Percentiles rank a stretch among this genome's conserved stretches.
Conservation (phyloP, 441 rosid genomes). For the Arabidopsis lyrata region DNA sequence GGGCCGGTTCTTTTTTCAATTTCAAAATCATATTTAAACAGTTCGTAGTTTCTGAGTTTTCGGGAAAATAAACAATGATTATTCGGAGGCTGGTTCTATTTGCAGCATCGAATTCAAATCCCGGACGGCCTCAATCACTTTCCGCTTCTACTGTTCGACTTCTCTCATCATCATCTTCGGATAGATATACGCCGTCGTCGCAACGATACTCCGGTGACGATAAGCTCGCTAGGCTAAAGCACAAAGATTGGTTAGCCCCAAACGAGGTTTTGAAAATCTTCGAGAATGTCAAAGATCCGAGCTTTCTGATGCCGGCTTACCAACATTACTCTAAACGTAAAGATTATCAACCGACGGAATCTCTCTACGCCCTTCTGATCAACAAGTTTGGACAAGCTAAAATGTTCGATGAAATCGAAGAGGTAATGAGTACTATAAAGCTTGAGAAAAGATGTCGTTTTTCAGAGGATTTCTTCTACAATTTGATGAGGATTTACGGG, state of each 20-base stretch:
- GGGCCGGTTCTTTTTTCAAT: not conserved
- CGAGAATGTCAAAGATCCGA: slow-evolving; percentile 58
- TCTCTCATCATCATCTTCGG: slow-evolving; percentile 33
- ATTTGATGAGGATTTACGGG: slow-evolving; percentile 75
- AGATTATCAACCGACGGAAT: slow-evolving; percentile 79
- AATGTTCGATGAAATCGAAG: slow-evolving; percentile 73
- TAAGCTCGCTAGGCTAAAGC: slow-evolving; percentile 52
- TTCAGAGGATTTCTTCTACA: slow-evolving; percentile 78
- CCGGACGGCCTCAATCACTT: not conserved
- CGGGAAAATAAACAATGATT: slow-evolving; percentile 40
- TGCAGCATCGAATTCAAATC: slow-evolving; percentile 30
- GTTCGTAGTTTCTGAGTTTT: not conserved
- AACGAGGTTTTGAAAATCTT: slow-evolving; percentile 66
- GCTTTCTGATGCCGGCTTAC: slow-evolving; percentile 55
- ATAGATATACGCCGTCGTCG: slow-evolving; percentile 27
- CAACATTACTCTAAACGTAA: slow-evolving; percentile 64
- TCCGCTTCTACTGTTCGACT: slow-evolving; percentile 18
- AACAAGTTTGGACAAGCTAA: slow-evolving; percentile 63
- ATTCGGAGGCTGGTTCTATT: slow-evolving; percentile 39
- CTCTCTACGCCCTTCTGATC: slow-evolving; percentile 63
- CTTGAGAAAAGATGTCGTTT: slow-evolving; percentile 55
- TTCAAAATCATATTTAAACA: slow-evolving; percentile 3
- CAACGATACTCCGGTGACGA: slow-evolving; percentile 29
- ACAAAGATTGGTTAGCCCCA: slow-evolving; percentile 85
- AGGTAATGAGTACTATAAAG: slow-evolving; percentile 55